Base-by-base conservation (phyloP, 1,139 yeast species). In the Kluyveromyces sp. region DNA sequence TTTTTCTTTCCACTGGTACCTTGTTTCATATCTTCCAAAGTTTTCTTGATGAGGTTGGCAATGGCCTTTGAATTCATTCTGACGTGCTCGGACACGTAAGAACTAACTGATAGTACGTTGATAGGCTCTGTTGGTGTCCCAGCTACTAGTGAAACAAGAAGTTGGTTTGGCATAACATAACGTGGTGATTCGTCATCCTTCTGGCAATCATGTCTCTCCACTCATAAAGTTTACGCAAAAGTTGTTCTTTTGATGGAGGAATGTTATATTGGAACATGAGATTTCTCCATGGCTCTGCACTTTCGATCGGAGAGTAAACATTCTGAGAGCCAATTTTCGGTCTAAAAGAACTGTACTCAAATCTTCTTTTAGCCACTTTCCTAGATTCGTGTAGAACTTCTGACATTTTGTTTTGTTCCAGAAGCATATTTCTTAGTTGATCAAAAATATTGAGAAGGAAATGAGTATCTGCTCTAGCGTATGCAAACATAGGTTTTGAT, bases 391-490 rank as follows among this genome's bases (percentile, higher is more conserved):
- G 74, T 37, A 92, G 68, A 1, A 88, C 97, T n/a, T 71, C 70
- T 10, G 77, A 74, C 53, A 84, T 56, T 50, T 76, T 77, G 40
- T 73, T 70, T 34, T 66, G 54, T 7, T 74, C 77, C 4, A 85
- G 59, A 37, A 92, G 69, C 58, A 75, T 73, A 54, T 83, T 83
- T 51, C 80, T 79, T 63, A 92, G 67, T 54, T 78, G 79, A 58
- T 89, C 95, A 64, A 73, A 94, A 26, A 92, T 84, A 61, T 84
- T 79, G 38, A 92, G 72, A 48, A 92, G 67, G 58, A 89, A 92
- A 63, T 92, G 99, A 0, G 98, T 92, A 66, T 92, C 99, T 0
- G 97, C 86, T 54, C 96, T 76, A 0, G 99, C 99, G 65, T 92
- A 92, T 25, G 85, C 78, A 52, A 74, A 65, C 94, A 92, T 84